Conservation (phyloP, 192 early-diverging fungal genomes). For the Funneliformis geosporum region DNA sequence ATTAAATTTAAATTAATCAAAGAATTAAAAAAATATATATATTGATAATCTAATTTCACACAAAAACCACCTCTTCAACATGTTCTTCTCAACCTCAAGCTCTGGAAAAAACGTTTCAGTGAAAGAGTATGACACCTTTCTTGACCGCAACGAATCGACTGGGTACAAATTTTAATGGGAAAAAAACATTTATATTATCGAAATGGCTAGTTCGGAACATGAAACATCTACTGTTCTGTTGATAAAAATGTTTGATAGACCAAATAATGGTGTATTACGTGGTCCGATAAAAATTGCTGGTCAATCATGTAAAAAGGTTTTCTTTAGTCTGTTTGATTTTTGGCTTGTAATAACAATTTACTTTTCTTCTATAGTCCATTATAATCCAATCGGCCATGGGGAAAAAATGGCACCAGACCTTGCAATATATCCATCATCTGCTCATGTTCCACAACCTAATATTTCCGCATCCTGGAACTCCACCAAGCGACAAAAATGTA, state of each 20-base stretch:
- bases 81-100: too few species aligned
- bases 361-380: slow-evolving; percentile 19
- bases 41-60: too few species aligned
- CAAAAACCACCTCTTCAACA: too few species aligned
- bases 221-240: too few species aligned
- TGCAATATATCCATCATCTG: not conserved
- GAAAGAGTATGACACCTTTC: too few species aligned
- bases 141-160: too few species aligned
- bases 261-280: not conserved
- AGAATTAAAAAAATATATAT: too few species aligned
- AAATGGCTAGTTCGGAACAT: too few species aligned
- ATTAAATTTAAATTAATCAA: too few species aligned
- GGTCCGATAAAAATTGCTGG: not conserved
- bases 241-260: not conserved
- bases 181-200: too few species aligned
- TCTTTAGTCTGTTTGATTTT: not conserved
- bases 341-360: slow-evolving; percentile 21
- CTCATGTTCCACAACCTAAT: not conserved
- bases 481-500: not conserved
- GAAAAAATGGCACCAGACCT: slow-evolving; percentile 17
- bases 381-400: slow-evolving; percentile 9
- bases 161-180: too few species aligned
- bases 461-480: slow-evolving; percentile 14
- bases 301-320: slow-evolving; percentile 6
- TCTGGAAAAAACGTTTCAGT: too few species aligned